These are phyloP conservation scores for Chaetomium globosum DNA, from an alignment of 2,329 filamentous ascomycete genomes.

Conservation along the genomic window DNA sequence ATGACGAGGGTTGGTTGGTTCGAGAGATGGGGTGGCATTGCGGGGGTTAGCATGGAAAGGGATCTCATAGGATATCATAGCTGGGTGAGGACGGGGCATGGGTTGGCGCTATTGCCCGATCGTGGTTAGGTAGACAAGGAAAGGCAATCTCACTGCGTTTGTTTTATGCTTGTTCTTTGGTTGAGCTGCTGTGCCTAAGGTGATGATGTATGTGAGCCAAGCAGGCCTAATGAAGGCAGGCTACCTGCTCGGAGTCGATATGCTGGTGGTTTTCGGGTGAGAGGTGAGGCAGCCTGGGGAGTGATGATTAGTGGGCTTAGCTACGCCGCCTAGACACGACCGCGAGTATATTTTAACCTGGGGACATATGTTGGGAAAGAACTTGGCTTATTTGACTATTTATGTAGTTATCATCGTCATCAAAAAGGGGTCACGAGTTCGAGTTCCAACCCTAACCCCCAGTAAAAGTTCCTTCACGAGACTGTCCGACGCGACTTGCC, in stretches of 20 bases:
- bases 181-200: not conserved
- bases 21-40: not conserved
- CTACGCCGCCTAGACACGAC: not conserved
- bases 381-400: not conserved
- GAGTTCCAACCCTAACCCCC: conserved; percentile 13
- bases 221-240: no score
- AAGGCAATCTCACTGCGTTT: conserved; percentile 1
- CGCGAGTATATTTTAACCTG: not conserved
- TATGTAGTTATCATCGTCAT: no score
- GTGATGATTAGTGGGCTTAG: not conserved
- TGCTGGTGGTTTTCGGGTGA: no score
- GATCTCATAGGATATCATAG: conserved; percentile 17
- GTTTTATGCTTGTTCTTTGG: not conserved
- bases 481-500: not conserved
- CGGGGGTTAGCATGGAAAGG: conserved; percentile 8
- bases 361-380: not conserved
- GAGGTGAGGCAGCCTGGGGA: not conserved
- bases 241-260: no score
- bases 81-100: conserved; percentile 13
- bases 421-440: no score
- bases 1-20: not conserved
- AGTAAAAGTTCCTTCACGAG: not conserved
- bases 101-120: conserved; percentile 5
- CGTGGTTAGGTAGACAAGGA: conserved; percentile 16
- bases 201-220: not conserved